phyloP scores from a whole-genome alignment of 768 basidiomycete species.

The Gyrodon lividus region DNA sequence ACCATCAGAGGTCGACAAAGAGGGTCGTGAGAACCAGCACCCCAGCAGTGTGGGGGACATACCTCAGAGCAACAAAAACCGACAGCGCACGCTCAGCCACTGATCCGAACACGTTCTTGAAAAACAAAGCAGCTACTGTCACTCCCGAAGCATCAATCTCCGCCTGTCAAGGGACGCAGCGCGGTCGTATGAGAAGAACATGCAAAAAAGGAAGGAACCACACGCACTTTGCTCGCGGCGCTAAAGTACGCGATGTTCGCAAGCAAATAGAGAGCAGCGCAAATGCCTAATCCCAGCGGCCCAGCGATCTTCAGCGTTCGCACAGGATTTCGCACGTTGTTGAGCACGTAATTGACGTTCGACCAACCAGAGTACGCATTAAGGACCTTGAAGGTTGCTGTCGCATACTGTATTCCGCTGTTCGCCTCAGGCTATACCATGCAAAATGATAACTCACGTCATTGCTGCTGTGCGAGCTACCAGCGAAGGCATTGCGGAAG shows the following conservation, averaged over 20 bases:
- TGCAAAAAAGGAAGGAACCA: neutral
- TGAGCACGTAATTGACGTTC: constrained; percentile 54
- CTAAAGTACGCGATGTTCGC: constrained; percentile 61
- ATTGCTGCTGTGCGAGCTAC: constrained; percentile 52
- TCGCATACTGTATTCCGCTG: constrained; percentile 47
- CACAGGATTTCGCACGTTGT: constrained; percentile 52
- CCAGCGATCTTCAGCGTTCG: constrained; percentile 52
- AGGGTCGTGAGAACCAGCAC: no score
- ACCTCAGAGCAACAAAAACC: constrained; percentile 59
- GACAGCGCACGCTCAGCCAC: constrained; percentile 54
- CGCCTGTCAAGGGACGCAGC: constrained; percentile 21
- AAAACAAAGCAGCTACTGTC: constrained; percentile 61
- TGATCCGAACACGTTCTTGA: constrained; percentile 55
- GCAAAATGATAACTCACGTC: constrained; percentile 30
- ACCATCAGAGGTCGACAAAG: neutral
- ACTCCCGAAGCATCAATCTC: constrained; percentile 49
- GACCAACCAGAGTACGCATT: constrained; percentile 52
- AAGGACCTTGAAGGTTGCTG: constrained; percentile 59
- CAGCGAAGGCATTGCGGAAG: constrained; percentile 57
- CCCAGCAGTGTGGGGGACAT: neutral
- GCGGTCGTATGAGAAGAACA: neutral
- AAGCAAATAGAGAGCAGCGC: constrained; percentile 50
- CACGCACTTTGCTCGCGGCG: constrained; percentile 23
- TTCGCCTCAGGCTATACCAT: neutral
- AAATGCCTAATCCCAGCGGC: constrained; percentile 55